Evolutionary conservation across 345 rosid genomes (phyloP), one percentile per base, ranked within the genome.

Genomic region (Salix dunnii): DNA sequence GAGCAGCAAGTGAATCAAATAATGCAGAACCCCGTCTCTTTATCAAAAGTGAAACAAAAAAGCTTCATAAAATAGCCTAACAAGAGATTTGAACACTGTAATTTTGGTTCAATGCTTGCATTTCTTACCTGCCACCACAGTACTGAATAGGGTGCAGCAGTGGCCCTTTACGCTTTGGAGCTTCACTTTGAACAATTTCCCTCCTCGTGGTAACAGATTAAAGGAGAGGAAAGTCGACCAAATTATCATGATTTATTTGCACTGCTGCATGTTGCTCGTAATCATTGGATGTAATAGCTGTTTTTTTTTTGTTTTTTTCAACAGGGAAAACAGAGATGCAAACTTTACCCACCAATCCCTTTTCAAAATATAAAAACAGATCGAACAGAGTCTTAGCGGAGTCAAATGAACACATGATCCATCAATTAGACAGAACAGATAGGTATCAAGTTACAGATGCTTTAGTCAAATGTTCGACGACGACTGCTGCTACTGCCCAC

Each of bases 101-200:
- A 43, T 16, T 17, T 17, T 23, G 53, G 42, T 61, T 76, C 77
- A 74, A 74, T 65, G 71, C 77, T 40, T 42, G 69, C 69, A 27
- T 74, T 73, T 71, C 74, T 71, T 11, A 31, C 36, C 35, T 25
- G 18, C 73, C 6, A 43, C 58, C 13, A 68, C 25, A 43, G 43
- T 40, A 2, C 6, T 18, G 25, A 30, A 31, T 2, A 65, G 3
- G 36, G 0, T 30, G 7, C 16, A 0, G 17, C 0, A 13, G 48
- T 13, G 48, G 48, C 13, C 49, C 49, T 40, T 40, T 40, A 8
- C 12, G 43, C 13, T 40, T 11, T 43, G 17, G 49, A 43, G 49
- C 17, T 43, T 43, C 49, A 43, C 49, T 43, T 13, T 3, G 49
- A 43, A 11, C 1, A 43, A 3, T 13, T 43, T 43, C 17, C 49